Conservation (phyloP, 768 basidiomycete genomes). For the Amanita pseudoporphyria region DNA sequence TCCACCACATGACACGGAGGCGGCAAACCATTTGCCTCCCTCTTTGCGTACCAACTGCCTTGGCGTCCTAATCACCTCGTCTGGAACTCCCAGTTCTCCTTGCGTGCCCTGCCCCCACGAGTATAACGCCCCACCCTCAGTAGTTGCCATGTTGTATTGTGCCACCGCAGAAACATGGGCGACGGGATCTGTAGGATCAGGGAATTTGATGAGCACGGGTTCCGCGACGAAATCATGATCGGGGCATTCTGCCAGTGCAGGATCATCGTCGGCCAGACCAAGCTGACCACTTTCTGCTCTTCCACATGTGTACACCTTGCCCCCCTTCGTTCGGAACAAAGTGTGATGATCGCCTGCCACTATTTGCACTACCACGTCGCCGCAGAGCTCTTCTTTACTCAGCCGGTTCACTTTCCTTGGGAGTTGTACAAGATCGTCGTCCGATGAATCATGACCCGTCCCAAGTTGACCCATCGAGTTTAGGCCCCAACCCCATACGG, state of each 20-base stretch:
- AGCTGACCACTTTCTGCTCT: conserved; percentile 79
- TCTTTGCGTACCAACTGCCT: conserved; percentile 60
- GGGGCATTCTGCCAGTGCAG: conserved; percentile 45
- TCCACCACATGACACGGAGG: conserved; percentile 63
- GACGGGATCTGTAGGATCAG: conserved; percentile 53
- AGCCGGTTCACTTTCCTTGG: conserved; percentile 60
- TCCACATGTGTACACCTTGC: conserved; percentile 82
- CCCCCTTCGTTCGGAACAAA: conserved; percentile 76
- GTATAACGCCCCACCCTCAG: conserved; percentile 57
- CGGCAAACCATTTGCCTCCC: conserved; percentile 60
- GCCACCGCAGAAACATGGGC: conserved; percentile 57
- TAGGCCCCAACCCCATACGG: conserved; percentile 93
- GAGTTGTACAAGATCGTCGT: conserved; percentile 44
- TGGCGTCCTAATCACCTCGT: conserved; percentile 54
- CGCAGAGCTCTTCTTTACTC: conserved; percentile 48
- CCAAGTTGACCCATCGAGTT: conserved; percentile 85
- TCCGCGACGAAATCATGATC: conserved; percentile 52
- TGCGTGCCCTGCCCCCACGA: conserved; percentile 75
- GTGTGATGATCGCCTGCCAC: conserved; percentile 84
- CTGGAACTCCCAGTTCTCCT: conserved; percentile 62
- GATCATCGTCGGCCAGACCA: conserved; percentile 65
- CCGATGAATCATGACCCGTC: conserved; percentile 37
- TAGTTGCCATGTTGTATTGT: conserved; percentile 67
- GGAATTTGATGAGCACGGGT: conserved; percentile 60
- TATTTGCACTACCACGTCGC: conserved; percentile 62